Conservation (phyloP, 257 asterid genomes). For the Pogostemon cablin region DNA sequence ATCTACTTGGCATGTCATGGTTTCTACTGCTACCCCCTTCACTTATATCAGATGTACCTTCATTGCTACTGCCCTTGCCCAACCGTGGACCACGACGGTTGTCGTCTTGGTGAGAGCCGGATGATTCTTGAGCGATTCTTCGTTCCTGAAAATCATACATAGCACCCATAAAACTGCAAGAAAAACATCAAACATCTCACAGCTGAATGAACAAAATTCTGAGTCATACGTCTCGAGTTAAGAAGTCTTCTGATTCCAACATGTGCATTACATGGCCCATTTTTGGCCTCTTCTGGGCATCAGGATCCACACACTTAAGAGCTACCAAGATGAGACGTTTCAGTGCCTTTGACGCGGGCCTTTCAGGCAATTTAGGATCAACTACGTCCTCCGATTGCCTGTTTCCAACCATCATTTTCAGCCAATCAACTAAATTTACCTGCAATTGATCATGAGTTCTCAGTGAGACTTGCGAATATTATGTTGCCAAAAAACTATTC, state of each 20-base stretch:
- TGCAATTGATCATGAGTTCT: slow-evolving; percentile 34
- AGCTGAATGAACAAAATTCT: not conserved
- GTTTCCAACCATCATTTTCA: slow-evolving; percentile 86
- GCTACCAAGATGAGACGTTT: slow-evolving; percentile 92
- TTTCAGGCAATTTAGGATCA: slow-evolving; percentile 83
- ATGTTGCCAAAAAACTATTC: slow-evolving; percentile 2
- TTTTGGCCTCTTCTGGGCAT: slow-evolving; percentile 97
- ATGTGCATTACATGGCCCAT: slow-evolving; percentile 91
- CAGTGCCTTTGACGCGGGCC: slow-evolving; percentile 80
- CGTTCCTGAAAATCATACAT: slow-evolving; percentile 56
- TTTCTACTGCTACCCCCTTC: slow-evolving; percentile 61
- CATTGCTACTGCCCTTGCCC: slow-evolving; percentile 43
- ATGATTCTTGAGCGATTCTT: slow-evolving; percentile 55
- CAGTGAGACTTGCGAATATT: slow-evolving; percentile 18
- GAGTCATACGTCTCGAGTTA: slow-evolving; percentile 65
- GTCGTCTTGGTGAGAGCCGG: slow-evolving; percentile 52
- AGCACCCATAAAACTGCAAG: slow-evolving; percentile 9
- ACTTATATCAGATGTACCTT: slow-evolving; percentile 51
- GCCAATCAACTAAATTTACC: slow-evolving; percentile 95
- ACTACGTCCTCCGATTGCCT: slow-evolving; percentile 88
- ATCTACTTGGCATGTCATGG: slow-evolving; percentile 42
- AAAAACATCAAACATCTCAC: not conserved
- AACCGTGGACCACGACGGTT: slow-evolving; percentile 40
- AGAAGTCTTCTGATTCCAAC: slow-evolving; percentile 90
- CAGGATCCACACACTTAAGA: slow-evolving; percentile 95